phyloP scores from a whole-genome alignment of 2,329 filamentous ascomycete species.

The Monilinia vaccinii-corymbosi region DNA sequence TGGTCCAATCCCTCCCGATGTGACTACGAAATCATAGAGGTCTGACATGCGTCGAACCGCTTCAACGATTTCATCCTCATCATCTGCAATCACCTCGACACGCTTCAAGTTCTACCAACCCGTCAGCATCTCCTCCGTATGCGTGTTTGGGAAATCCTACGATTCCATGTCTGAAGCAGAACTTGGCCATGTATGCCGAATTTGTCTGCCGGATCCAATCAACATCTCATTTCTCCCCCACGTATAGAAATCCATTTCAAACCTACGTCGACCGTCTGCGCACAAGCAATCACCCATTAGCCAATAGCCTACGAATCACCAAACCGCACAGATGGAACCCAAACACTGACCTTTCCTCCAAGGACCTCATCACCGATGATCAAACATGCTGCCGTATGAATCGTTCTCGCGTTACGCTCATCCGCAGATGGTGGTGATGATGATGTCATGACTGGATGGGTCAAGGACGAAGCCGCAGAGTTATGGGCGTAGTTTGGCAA shows the following conservation, averaged over 20 bases:
- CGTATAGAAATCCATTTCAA: neutral
- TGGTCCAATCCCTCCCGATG: conserved; percentile 89
- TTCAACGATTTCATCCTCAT: conserved; percentile 83
- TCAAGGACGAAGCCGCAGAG: conserved; percentile 17
- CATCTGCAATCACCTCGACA: conserved; percentile 88
- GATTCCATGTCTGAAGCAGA: conserved; percentile 54
- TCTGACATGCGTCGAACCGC: conserved; percentile 74
- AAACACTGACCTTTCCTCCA: conserved; percentile 69
- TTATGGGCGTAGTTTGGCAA: conserved; percentile 46
- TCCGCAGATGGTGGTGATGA: conserved; percentile 41
- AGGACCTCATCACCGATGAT: conserved; percentile 98
- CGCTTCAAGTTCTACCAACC: conserved; percentile 58
- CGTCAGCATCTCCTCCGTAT: conserved; percentile 42
- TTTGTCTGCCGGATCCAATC: conserved; percentile 42
- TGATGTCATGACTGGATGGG: conserved; percentile 36
- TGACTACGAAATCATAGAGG: conserved; percentile 90
- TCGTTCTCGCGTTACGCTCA: conserved; percentile 53
- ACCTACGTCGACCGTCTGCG: conserved; percentile 32
- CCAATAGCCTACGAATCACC: conserved; percentile 23
- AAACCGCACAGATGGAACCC: conserved; percentile 17
- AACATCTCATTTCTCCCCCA: conserved; percentile 9
- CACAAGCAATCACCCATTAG: conserved; percentile 11
- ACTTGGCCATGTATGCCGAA: conserved; percentile 54
- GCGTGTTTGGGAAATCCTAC: conserved; percentile 47
- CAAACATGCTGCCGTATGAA: conserved; percentile 83